Conservation (phyloP, 495 filamentous ascomycete genomes). For the Penicillium bovifimosum region DNA sequence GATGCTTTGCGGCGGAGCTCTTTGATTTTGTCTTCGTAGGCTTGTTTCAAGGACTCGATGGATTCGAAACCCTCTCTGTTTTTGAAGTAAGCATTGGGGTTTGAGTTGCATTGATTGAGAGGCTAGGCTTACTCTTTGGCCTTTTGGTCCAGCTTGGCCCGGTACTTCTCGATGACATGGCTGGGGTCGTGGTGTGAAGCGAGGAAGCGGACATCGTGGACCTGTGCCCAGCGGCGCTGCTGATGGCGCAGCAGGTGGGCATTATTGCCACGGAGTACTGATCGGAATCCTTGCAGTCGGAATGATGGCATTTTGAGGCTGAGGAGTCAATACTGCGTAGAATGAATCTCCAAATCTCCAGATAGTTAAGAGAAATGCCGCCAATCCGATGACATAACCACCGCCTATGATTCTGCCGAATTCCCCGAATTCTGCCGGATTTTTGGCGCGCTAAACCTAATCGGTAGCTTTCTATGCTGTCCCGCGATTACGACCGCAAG, state of each 20-base stretch:
- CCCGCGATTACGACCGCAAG: too few relatives aligned
- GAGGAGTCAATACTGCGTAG: not conserved
- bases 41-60: slow-evolving; percentile 70
- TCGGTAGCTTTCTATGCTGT: too few relatives aligned
- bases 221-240: slow-evolving; percentile 85
- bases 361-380: not conserved
- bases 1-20: slow-evolving; percentile 55
- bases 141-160: slow-evolving; percentile 76
- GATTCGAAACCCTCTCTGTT: slow-evolving; percentile 65
- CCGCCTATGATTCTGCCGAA: too few relatives aligned
- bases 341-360: slow-evolving; percentile 2
- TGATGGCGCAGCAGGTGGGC: slow-evolving; percentile 28
- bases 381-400: slow-evolving; percentile 5
- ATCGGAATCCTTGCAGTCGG: slow-evolving; percentile 29
- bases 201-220: slow-evolving; percentile 87
- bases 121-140: slow-evolving; percentile 58
- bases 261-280: slow-evolving; percentile 23
- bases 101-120: too few relatives aligned
- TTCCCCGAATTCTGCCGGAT: too few relatives aligned
- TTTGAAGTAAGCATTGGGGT: not conserved
- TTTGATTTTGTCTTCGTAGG: slow-evolving; percentile 77
- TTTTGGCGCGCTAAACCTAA: too few relatives aligned
- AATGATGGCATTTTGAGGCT: slow-evolving; percentile 30
- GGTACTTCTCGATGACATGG: slow-evolving; percentile 75
- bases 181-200: slow-evolving; percentile 59